Conservation (phyloP, 805 yeast species). For the Metschnikowia cerradonensis region DNA sequence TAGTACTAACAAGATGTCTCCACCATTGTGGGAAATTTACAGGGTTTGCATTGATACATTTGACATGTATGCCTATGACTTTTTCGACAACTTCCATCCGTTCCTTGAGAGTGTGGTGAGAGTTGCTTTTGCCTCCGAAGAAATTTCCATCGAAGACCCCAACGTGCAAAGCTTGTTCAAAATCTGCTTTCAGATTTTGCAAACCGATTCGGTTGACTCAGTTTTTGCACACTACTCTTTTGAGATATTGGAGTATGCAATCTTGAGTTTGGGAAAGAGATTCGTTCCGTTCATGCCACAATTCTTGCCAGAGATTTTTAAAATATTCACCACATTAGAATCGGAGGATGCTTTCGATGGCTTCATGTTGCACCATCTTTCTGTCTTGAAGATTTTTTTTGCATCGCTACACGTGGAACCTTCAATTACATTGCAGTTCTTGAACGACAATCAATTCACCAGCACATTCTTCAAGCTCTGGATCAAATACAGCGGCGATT, state of each 20-base stretch:
- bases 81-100: conserved; percentile 52
- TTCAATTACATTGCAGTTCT: conserved; percentile 29
- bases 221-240: conserved; percentile 38
- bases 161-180: conserved; percentile 36
- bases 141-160: conserved; percentile 35
- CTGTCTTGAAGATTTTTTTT: conserved; percentile 42
- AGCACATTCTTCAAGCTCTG: conserved; percentile 42
- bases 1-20: conserved; percentile 50
- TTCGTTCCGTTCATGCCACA: conserved; percentile 31
- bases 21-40: conserved; percentile 51
- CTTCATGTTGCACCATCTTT: conserved; percentile 39
- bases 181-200: conserved; percentile 33
- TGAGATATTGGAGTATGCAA: conserved; percentile 34
- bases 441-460: conserved; percentile 36
- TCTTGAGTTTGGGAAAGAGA: conserved; percentile 28
- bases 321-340: conserved; percentile 32
- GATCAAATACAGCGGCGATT: conserved; percentile 44
- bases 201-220: conserved; percentile 35
- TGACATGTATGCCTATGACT: conserved; percentile 57
- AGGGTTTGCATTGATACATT: conserved; percentile 48
- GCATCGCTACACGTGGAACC: conserved; percentile 40
- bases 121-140: conserved; percentile 42
- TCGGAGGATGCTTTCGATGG: conserved; percentile 40
- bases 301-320: conserved; percentile 34
- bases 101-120: conserved; percentile 53